Conservation (phyloP, 495 filamentous ascomycete species). For the Penicillium turbatum region DNA sequence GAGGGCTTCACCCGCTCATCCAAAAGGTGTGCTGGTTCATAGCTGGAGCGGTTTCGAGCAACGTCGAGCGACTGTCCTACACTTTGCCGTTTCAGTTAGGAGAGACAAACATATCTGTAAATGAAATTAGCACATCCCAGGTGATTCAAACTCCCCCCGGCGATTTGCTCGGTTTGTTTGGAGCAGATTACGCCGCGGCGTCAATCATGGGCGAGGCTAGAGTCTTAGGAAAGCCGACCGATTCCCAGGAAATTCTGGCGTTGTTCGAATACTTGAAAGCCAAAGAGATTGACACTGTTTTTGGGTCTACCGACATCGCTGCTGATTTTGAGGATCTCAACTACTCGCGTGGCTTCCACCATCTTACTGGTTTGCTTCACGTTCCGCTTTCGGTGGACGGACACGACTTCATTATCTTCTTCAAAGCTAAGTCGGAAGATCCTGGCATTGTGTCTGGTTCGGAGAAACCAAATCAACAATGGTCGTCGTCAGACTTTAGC, state of each 20-base stretch:
- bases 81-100: conserved; percentile 61
- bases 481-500: conserved; percentile 55
- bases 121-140: not conserved
- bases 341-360: conserved; percentile 70
- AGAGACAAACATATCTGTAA: not conserved
- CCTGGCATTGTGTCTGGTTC: not conserved
- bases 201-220: conserved; percentile 81
- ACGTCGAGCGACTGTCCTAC: conserved; percentile 82
- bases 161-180: conserved; percentile 25
- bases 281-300: conserved; percentile 63
- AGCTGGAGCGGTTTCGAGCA: conserved; percentile 73
- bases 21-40: conserved; percentile 80
- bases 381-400: conserved; percentile 70
- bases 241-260: conserved; percentile 73
- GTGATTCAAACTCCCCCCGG: conserved; percentile 4
- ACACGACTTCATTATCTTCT: conserved; percentile 84
- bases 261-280: conserved; percentile 77
- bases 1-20: conserved; percentile 78
- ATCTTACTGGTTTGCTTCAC: conserved; percentile 71
- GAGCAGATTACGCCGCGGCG: conserved; percentile 73
- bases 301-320: conserved; percentile 66
- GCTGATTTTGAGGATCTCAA: conserved; percentile 75
- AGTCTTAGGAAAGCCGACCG: conserved; percentile 67
- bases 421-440: conserved; percentile 38
- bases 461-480: conserved; percentile 7